phyloP scores from a whole-genome alignment of 208 protist genomes.

The Tritrichomonas foetus region DNA sequence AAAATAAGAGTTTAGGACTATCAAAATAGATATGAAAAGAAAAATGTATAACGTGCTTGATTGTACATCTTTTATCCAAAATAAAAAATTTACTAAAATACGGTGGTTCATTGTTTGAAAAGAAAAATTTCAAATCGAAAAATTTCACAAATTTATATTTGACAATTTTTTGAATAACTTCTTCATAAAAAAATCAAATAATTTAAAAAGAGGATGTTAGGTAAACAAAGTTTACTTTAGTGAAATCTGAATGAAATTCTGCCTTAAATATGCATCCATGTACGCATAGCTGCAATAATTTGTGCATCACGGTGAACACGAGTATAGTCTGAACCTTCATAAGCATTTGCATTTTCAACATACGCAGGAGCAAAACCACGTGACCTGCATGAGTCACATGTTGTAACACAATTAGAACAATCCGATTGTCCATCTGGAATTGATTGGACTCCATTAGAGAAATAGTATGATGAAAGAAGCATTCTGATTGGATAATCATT shows the following conservation, averaged over 20 bases:
- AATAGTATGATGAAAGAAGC: constrained; percentile 60
- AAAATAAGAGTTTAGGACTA: too few species aligned
- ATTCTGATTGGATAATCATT: constrained; percentile 59
- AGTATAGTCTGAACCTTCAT: constrained; percentile 55
- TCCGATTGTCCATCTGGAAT: constrained; percentile 61
- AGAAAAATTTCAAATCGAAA: too few species aligned
- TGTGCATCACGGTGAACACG: constrained; percentile 60
- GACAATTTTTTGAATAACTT: too few species aligned
- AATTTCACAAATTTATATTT: too few species aligned
- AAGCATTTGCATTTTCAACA: constrained; percentile 47
- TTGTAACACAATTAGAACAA: constrained; percentile 48
- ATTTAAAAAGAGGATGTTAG: too few species aligned
- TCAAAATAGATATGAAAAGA: too few species aligned
- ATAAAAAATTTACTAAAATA: too few species aligned
- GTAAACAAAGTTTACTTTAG: too few species aligned
- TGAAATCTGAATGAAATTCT: background rate
- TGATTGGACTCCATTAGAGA: constrained; percentile 40
- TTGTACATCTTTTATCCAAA: too few species aligned
- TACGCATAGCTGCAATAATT: constrained; percentile 61
- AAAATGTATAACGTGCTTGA: too few species aligned
- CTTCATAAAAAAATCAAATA: too few species aligned
- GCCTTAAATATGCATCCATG: constrained; percentile 58
- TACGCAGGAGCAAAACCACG: constrained; percentile 54
- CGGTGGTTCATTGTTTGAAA: too few species aligned
- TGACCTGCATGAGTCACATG: constrained; percentile 47